A percentile compares a stretch with the other conserved stretches of the same genome.
These are phyloP conservation scores for Vachellia collinsii DNA, from an alignment of 306 rosid species.

Conservation along the genomic window DNA sequence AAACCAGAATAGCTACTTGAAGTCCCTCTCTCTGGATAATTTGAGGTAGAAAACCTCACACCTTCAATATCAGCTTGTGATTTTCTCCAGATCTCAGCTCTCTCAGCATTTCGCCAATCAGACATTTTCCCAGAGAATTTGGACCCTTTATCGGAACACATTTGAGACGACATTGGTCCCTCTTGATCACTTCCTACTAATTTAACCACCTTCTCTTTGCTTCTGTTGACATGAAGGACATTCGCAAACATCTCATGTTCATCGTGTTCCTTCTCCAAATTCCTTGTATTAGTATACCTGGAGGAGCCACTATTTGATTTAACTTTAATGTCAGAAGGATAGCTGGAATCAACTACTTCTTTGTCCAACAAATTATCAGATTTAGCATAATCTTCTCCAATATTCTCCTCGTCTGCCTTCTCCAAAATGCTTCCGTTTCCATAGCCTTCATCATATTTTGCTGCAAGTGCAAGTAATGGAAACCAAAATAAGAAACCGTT, in stretches of 20 bases:
- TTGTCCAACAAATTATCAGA: constrained; percentile 55
- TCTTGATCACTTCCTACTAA: constrained; percentile 53
- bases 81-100: constrained; percentile 46
- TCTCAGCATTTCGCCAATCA: constrained; percentile 56
- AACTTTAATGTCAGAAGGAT: constrained; percentile 56
- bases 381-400: constrained; percentile 55
- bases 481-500: constrained; percentile 31
- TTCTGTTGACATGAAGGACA: background rate
- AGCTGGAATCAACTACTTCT: constrained; percentile 47
- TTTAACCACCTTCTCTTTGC: constrained; percentile 24
- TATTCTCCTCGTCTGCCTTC: constrained; percentile 66
- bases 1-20: constrained; percentile 54
- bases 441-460: constrained; percentile 60
- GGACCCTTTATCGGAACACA: constrained; percentile 20
- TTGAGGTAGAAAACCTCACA: constrained; percentile 68
- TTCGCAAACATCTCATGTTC: constrained; percentile 17
- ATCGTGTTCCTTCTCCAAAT: constrained; percentile 43
- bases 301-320: constrained; percentile 47
- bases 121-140: constrained; percentile 53
- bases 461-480: constrained; percentile 55
- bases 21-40: constrained; percentile 61
- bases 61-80: constrained; percentile 56
- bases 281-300: constrained; percentile 42
- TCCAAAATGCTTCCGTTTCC: constrained; percentile 67
- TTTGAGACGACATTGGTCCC: constrained; percentile 46